These are phyloP conservation scores for Pseudevernia furfuracea DNA, from an alignment of 495 filamentous ascomycete genomes.

Conservation along the genomic window DNA sequence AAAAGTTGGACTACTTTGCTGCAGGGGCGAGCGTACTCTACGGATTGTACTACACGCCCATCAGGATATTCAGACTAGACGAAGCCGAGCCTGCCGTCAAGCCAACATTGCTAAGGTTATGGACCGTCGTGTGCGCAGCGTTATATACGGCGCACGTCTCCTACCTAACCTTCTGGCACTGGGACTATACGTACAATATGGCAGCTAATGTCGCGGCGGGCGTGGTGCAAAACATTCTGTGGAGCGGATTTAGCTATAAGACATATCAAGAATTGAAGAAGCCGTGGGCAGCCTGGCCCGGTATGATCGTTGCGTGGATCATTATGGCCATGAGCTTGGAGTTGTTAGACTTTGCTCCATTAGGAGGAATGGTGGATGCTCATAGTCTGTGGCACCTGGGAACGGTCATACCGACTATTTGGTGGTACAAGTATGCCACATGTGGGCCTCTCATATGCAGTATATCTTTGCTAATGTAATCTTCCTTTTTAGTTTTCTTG, in stretches of 20 bases:
- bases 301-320: conserved; percentile 87
- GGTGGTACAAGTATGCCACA: conserved; percentile 87
- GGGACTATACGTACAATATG: conserved; percentile 99
- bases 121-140: conserved; percentile 62
- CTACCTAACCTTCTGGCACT: conserved; percentile 76
- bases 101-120: conserved; percentile 55
- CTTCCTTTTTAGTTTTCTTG: conserved; percentile 53
- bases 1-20: conserved; percentile 93
- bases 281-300: conserved; percentile 83
- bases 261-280: conserved; percentile 62
- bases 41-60: conserved; percentile 73
- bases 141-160: conserved; percentile 71
- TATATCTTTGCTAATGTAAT: conserved; percentile 16
- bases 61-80: conserved; percentile 79
- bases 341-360: conserved; percentile 84
- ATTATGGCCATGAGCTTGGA: conserved; percentile 92
- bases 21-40: conserved; percentile 88
- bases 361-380: conserved; percentile 77
- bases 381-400: conserved; percentile 95
- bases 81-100: conserved; percentile 45
- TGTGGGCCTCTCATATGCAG: background rate
- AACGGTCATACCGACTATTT: conserved; percentile 77
- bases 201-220: conserved; percentile 81
- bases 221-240: conserved; percentile 71
- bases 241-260: conserved; percentile 73